Evolutionary conservation across 768 basidiomycete genomes (phyloP).

Genomic region (Podaxis sp.): DNA sequence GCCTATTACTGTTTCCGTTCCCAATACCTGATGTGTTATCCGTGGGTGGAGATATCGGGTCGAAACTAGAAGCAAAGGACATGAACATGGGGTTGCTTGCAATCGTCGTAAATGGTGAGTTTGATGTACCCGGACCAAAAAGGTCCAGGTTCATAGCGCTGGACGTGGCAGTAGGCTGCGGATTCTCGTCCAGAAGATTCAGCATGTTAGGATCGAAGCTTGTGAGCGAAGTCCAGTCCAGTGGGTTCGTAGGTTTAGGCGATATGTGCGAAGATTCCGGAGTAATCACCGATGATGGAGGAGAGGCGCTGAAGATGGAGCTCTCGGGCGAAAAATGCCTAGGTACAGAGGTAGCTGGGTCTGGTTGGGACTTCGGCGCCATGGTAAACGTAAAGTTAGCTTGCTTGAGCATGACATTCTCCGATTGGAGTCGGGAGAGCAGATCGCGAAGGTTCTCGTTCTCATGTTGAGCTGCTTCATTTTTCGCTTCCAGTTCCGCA

Average conservation of each 20-base stretch:
- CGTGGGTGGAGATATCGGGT: slow-evolving; percentile 34
- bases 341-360: slow-evolving; percentile 14
- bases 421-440: slow-evolving; percentile 78
- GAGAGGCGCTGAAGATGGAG: slow-evolving; percentile 23
- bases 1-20: not conserved
- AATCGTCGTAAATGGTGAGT: slow-evolving; percentile 70
- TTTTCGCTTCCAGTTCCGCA: slow-evolving; percentile 81
- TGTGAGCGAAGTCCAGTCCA: slow-evolving; percentile 68
- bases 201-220: slow-evolving; percentile 72
- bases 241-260: slow-evolving; percentile 40
- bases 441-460: slow-evolving; percentile 91
- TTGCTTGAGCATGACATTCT: slow-evolving; percentile 83
- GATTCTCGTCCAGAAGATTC: slow-evolving; percentile 59
- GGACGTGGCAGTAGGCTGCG: slow-evolving; percentile 53
- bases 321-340: slow-evolving; percentile 19
- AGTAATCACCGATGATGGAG: slow-evolving; percentile 30
- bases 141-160: slow-evolving; percentile 63
- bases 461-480: slow-evolving; percentile 68
- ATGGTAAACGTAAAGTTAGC: slow-evolving; percentile 82
- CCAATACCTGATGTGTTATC: slow-evolving; percentile 6
- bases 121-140: slow-evolving; percentile 47
- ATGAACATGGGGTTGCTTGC: slow-evolving; percentile 84
- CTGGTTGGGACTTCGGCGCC: slow-evolving; percentile 32
- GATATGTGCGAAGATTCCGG: slow-evolving; percentile 32
- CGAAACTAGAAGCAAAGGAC: slow-evolving; percentile 69